Conservation (phyloP, 1,139 yeast species). For the Scheffersomyces lignicola region DNA sequence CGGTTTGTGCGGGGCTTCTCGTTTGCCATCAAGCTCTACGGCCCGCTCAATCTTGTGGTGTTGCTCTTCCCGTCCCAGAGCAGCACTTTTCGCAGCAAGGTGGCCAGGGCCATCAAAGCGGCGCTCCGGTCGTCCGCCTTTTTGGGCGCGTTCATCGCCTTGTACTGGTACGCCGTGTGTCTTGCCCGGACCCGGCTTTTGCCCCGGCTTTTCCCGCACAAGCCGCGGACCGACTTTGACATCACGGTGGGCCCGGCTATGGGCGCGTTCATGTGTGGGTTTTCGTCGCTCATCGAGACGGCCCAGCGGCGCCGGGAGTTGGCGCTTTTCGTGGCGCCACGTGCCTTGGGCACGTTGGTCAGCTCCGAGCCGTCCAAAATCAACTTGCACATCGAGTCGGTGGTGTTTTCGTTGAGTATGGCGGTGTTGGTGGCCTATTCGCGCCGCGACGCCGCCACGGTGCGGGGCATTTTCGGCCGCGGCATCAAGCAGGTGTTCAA, state of each 20-base stretch:
- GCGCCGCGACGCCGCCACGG: conserved; percentile 25
- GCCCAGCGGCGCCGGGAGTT: conserved; percentile 38
- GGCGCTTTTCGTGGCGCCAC: conserved; percentile 41
- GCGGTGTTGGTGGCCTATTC: conserved; percentile 35
- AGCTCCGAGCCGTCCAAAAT: conserved; percentile 25
- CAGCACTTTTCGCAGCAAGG: conserved; percentile 16
- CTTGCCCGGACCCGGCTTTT: conserved; percentile 30
- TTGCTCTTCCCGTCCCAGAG: conserved; percentile 26
- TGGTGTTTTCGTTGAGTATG: conserved; percentile 32
- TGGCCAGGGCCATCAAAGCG: conserved; percentile 23
- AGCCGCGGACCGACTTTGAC: conserved; percentile 29
- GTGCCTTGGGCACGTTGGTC: conserved; percentile 37
- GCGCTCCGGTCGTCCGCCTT: conserved; percentile 33
- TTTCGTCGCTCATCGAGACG: conserved; percentile 33
- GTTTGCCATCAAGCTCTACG: conserved; percentile 35
- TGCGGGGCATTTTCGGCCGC: conserved; percentile 37
- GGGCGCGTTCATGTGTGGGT: conserved; percentile 35
- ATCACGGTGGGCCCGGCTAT: conserved; percentile 28
- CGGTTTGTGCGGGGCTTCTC: conserved; percentile 34
- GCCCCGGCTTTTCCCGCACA: conserved; percentile 30
- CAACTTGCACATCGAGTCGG: conserved; percentile 28
- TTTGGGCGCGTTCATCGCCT: conserved; percentile 32
- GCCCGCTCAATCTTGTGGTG: conserved; percentile 32
- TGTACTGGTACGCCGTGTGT: conserved; percentile 42
- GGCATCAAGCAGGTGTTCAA: conserved; percentile 25